phyloP scores from a whole-genome alignment of 2,329 filamentous ascomycete genomes.

The Monilinia vaccinii-corymbosi region DNA sequence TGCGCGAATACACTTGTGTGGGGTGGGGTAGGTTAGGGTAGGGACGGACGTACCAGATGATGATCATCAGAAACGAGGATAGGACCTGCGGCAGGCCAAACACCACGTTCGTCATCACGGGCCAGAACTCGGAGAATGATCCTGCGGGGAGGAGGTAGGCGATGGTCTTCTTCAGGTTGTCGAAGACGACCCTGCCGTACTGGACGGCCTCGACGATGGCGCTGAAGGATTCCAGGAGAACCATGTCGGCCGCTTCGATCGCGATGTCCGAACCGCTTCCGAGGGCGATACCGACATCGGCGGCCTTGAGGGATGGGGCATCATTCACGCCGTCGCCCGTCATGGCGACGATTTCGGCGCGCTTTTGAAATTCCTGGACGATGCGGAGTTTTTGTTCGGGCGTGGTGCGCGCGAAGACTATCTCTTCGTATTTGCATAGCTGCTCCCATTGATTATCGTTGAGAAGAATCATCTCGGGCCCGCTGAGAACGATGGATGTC shows the following conservation, averaged over 20 bases:
- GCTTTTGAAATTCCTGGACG: slow-evolving; percentile 49
- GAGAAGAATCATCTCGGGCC: slow-evolving; percentile 53
- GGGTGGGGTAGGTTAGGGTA: background rate
- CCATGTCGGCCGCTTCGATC: slow-evolving; percentile 54
- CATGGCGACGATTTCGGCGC: slow-evolving; percentile 44
- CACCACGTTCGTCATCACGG: slow-evolving; percentile 48
- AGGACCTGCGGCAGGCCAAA: slow-evolving; percentile 52
- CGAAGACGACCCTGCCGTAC: slow-evolving; percentile 68
- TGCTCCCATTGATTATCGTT: slow-evolving; percentile 59
- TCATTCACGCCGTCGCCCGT: slow-evolving; percentile 41
- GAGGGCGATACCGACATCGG: slow-evolving; percentile 56
- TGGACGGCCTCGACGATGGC: slow-evolving; percentile 64
- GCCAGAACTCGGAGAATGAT: slow-evolving; percentile 50
- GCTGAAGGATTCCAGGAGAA: slow-evolving; percentile 58
- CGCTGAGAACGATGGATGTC: slow-evolving; percentile 50
- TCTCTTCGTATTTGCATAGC: slow-evolving; percentile 55
- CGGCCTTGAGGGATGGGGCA: slow-evolving; percentile 47
- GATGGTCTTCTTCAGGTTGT: slow-evolving; percentile 66
- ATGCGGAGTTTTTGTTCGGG: slow-evolving; percentile 72
- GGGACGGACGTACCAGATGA: background rate
- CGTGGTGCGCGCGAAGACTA: slow-evolving; percentile 66
- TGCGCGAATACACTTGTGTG: too few species aligned
- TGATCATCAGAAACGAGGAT: slow-evolving; percentile 46
- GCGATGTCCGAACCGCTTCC: slow-evolving; percentile 50
- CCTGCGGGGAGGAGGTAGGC: slow-evolving; percentile 51